These are phyloP conservation scores for Coemansia sp. DNA, from an alignment of 192 early-diverging fungal species.

Conservation along the genomic window DNA sequence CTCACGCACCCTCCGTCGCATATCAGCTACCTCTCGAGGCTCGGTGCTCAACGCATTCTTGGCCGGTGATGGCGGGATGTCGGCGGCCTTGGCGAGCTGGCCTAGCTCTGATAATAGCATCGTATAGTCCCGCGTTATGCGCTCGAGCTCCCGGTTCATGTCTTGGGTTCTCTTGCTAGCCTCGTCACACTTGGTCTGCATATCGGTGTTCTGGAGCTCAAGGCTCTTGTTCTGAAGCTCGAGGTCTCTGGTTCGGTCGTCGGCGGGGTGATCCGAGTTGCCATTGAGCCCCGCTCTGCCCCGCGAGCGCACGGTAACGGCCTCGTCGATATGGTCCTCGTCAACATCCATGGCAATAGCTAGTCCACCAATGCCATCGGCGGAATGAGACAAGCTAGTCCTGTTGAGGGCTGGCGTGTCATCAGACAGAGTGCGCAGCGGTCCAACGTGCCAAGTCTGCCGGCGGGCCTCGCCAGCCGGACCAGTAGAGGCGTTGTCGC, in stretches of 20 bases:
- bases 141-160: slow-evolving; percentile 30
- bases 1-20: slow-evolving; percentile 43
- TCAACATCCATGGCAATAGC: slow-evolving; percentile 25
- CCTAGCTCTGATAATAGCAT: slow-evolving; percentile 24
- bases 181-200: slow-evolving; percentile 21
- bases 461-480: slow-evolving; percentile 20
- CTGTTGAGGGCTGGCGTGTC: not conserved
- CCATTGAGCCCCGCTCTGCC: not conserved
- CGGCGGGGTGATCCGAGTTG: not conserved
- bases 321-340: not conserved
- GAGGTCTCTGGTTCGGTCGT: not conserved
- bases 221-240: slow-evolving; percentile 12
- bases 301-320: not conserved
- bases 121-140: slow-evolving; percentile 36
- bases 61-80: slow-evolving; percentile 38
- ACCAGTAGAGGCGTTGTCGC: slow-evolving; percentile 8
- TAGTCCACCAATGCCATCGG: not conserved
- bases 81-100: slow-evolving; percentile 36
- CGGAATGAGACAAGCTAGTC: not conserved
- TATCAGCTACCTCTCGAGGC: slow-evolving; percentile 37
- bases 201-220: slow-evolving; percentile 6
- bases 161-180: slow-evolving; percentile 15
- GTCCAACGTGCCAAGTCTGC: slow-evolving; percentile 55
- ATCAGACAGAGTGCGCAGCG: slow-evolving; percentile 14
- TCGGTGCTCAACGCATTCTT: slow-evolving; percentile 5